Evolutionary conservation across 2,329 filamentous ascomycete species (phyloP), one percentile per base, ranked within the genome.

Genomic region (Pseudogymnoascus sp.): DNA sequence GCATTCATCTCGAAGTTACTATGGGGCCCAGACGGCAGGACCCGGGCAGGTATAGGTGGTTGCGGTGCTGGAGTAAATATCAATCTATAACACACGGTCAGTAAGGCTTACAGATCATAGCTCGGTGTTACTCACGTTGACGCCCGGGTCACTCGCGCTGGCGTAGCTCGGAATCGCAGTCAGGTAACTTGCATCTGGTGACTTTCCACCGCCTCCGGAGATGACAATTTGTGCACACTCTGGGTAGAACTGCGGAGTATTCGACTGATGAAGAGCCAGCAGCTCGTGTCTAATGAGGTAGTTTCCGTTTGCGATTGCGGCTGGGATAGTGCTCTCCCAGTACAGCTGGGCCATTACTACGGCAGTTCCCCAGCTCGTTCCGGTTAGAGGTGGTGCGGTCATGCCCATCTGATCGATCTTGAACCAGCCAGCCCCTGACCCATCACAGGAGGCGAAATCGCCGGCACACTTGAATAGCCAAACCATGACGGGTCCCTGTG

Each of bases 211-310:
- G 31, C 74, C 76, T 18, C 81, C 82, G 2, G 79, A 78, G 11
- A 84, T 77, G 16, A 72, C 76, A 49, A 84, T 70, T 70, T 84
- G 82, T 0, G 81, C 82, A 66, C 83, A 84, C 72, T 84, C 82
- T 11, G 81, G 78, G 69, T 84, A 84, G 72, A 83, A 82, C 69
- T 82, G 81, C 63, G 75, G 78, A 23, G 74, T 75, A 66, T 82
- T 80, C 18, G 77, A 74, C 71, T 84, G 80, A 72, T 84, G 81
- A 3, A 84, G 76, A 53, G 82, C 82, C 40, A 84, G 75, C 63
- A 84, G 74, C 75, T 85, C 82, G 71, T 84, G 82, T 62, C 82
- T 77, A 72, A 84, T 79, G 64, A 84, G 76, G 69, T 85, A 84
- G 70, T 82, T 79, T 60, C 83, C 82, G 1, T 82, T 74, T 18